Conservation (phyloP, 495 filamentous ascomycete species). For the Xylaria bambusicola region DNA sequence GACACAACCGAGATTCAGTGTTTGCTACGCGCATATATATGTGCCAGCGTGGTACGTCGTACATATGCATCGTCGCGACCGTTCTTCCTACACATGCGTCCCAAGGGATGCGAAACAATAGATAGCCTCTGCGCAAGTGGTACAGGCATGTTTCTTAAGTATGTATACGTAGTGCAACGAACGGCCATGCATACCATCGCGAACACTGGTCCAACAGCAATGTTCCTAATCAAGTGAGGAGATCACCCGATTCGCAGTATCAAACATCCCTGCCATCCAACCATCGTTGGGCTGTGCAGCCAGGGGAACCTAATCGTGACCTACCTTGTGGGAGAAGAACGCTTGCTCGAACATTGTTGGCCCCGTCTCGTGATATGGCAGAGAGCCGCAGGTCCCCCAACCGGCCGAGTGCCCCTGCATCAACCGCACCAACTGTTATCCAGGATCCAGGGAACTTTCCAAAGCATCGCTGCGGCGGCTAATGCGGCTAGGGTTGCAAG, state of each 20-base stretch:
- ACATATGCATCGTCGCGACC: conserved; percentile 19
- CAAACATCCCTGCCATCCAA: conserved; percentile 4
- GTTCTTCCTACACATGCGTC: conserved; percentile 31
- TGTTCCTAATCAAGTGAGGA: conserved; percentile 19
- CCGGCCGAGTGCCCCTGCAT: conserved; percentile 12
- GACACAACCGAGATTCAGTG: conserved; percentile 35
- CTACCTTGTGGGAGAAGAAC: not conserved
- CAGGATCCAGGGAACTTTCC: conserved; percentile 15
- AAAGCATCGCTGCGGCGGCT: conserved; percentile 10
- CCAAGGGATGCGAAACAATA: conserved; percentile 32
- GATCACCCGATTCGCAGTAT: conserved; percentile 21
- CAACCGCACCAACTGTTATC: conserved; percentile 7
- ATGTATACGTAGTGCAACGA: conserved; percentile 36
- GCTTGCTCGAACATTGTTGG: no score
- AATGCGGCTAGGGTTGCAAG: conserved; percentile 18
- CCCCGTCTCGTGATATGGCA: conserved; percentile 1
- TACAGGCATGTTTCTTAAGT: conserved; percentile 30
- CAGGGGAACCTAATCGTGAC: not conserved
- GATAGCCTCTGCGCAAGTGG: conserved; percentile 26
- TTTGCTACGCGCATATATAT: conserved; percentile 25
- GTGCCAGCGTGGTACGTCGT: conserved; percentile 30
- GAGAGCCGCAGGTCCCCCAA: conserved; percentile 14
- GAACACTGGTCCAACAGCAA: conserved; percentile 26
- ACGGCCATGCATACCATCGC: conserved; percentile 26
- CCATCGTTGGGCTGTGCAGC: not conserved